Base-by-base conservation (phyloP, 352 stramenopile species). In the Halophytophthora polymorphica region DNA sequence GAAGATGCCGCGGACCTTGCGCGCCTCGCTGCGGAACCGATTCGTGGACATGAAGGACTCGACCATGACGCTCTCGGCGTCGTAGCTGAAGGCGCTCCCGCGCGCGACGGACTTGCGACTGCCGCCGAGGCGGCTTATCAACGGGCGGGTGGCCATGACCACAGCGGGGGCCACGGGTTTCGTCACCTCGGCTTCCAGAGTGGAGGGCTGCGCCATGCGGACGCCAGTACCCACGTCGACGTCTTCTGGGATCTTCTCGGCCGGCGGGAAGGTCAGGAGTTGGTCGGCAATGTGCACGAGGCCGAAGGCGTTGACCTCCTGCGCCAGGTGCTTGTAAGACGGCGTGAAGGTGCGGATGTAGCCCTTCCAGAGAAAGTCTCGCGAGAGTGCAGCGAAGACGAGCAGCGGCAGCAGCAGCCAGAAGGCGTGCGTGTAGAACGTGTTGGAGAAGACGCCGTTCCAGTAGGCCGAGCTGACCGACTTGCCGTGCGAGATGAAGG, bases 31-130 rank as follows among this genome's bases (percentile, higher is more conserved):
- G 13, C 58, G 61, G 54, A 83, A 88, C 5, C 82, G 69, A 48
- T 94, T 75, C 6, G 77, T 88, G 0, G 83, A 77, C 70, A 95
- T 89, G 66, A 90, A 95, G 25, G 82, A 90, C 61, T 93, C 81
- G 22, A 92, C 85, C 85, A 95, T 93, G 35, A 95, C 79, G 67
- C 78, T 89, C 53, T 95, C 85, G 18, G 85, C 83, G 31, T 95
- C 85, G 67, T 95, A 95, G 57, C 85, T 93, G 63, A 95, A 95
- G 4, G 85, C 85, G 44, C 71, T 89, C 41, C 85, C 85, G 42
- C 85, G 77, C 22, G 69, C 77, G 6, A 53, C 41, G 1, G 64
- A 72, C 19, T 53, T 50, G n/a, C 56, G 74, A 66, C 50, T 73
- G 15, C 55, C 50, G 6, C 49, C 64, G 13, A 75, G 14, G 19